These are phyloP conservation scores for Ulota crispa DNA, from an alignment of 225 moss, liverwort and hornwort species.

Conservation along the genomic window DNA sequence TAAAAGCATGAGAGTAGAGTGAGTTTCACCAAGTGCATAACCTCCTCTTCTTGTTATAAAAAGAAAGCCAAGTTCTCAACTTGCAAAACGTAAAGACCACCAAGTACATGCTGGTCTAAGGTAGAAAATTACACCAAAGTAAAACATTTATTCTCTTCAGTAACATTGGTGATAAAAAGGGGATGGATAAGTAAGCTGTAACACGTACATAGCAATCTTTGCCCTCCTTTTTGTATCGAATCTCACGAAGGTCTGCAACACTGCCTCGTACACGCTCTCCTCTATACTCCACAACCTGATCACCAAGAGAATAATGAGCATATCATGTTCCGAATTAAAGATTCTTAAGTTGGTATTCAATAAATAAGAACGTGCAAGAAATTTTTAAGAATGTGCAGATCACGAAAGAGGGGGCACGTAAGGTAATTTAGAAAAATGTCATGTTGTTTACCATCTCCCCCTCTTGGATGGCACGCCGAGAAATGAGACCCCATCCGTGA, in stretches of 20 bases:
- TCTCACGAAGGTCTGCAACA: slow-evolving; percentile 93
- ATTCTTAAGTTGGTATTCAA: background rate
- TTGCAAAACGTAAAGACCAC: slow-evolving; percentile 1
- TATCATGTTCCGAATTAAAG: background rate
- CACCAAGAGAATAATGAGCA: slow-evolving; percentile 20
- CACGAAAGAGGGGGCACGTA: background rate
- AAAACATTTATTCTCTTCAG: background rate
- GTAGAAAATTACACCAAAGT: background rate
- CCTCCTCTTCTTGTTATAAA: background rate
- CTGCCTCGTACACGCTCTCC: slow-evolving; percentile 96
- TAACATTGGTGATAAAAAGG: background rate
- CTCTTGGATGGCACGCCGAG: slow-evolving; percentile 91
- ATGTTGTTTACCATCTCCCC: slow-evolving; percentile 82
- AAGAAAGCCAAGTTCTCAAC: background rate
- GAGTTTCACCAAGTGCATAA: slow-evolving; percentile 6
- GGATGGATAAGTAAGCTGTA: background rate
- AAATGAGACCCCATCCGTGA: slow-evolving; percentile 97
- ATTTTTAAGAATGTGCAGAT: background rate
- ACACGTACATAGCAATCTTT: slow-evolving; percentile 97
- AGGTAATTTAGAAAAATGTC: slow-evolving; percentile 7
- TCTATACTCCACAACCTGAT: slow-evolving; percentile 93
- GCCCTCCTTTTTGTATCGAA: slow-evolving; percentile 79
- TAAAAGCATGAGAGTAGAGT: background rate
- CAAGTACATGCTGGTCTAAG: background rate
- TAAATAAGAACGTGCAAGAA: background rate